Conservation (phyloP, 345 rosid genomes). For the Rhodomyrtus tomentosa region DNA sequence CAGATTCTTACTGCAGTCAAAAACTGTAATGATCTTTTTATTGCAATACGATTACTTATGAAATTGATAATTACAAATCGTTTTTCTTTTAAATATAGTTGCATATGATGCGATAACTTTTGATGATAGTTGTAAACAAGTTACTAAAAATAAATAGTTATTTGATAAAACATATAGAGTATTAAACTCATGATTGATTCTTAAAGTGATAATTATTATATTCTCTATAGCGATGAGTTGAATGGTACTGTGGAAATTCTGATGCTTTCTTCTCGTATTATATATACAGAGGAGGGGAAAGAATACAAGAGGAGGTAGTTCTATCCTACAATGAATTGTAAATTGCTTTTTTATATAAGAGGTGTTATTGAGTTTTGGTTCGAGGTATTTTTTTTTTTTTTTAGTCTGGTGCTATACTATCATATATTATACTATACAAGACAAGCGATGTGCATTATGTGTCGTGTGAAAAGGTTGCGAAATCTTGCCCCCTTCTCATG, state of each 20-base stretch:
- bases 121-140: background rate
- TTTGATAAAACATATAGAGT: background rate
- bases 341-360: background rate
- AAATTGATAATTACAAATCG: background rate
- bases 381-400: too few species aligned
- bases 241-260: background rate
- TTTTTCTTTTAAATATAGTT: background rate
- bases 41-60: background rate
- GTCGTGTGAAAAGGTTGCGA: too few species aligned
- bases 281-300: background rate
- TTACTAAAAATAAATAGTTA: background rate
- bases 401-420: too few species aligned
- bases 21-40: background rate
- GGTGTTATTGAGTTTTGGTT: background rate
- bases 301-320: background rate
- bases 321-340: background rate
- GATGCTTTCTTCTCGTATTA: too few species aligned
- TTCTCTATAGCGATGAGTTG: background rate
- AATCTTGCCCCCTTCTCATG: too few species aligned
- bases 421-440: too few species aligned
- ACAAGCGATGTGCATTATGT: too few species aligned
- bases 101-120: background rate
- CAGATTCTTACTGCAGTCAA: background rate
- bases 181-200: background rate
- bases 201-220: background rate